Base-by-base conservation (phyloP, 805 yeast genomes). In the Candida lessepsii region DNA sequence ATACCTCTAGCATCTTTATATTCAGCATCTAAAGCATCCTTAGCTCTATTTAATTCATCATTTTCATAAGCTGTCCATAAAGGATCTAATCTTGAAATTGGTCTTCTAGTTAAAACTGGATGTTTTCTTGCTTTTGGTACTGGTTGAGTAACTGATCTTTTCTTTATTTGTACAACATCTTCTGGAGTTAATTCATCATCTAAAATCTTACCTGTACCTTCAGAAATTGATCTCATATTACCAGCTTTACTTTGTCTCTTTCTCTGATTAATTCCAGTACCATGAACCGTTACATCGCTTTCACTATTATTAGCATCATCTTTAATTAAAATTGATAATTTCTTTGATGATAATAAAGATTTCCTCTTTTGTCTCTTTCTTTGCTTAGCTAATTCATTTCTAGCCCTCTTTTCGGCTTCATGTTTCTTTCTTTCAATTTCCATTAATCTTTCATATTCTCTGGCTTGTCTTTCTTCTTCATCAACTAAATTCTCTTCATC, bases 71-170 rank as follows among this genome's bases (percentile, higher is more conserved):
- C 76, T 24, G 61, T 61, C 70, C 74, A 75, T 45, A 79, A 65
- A 19, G 83, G 83, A 54, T 78, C 83, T 37, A 78, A 63, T 45
- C 73, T 68, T 1, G 81, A 76, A 11, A 75, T 72, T 5, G 83
- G 83, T 44, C 78, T 67, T 43, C 81, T 70, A 2, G 79, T 73
- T 28, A 75, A 67, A 29, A 60, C 39, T 25, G 70, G 67, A 37
- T 60, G 57, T 41, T 49, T 54, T 47, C 70, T 58, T 37, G 61
- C 47, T 25, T 50, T 50, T 5, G 63, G 58, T 14, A 46, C 50
- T 2, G 73, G 74, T 46, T 63, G 69, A 6, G 80, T 71, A 1
- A 67, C 72, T 1, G 78, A 65, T 41, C 81, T 63, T 45, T 66
- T 63, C 49, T 73, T 73, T 43, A 67, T 48, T 13, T 58, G 52